Percentiles rank a stretch among this genome's conserved stretches.
Evolutionary conservation across 2,329 filamentous ascomycete species (phyloP).

Genomic region (Trichoderma harzianum): DNA sequence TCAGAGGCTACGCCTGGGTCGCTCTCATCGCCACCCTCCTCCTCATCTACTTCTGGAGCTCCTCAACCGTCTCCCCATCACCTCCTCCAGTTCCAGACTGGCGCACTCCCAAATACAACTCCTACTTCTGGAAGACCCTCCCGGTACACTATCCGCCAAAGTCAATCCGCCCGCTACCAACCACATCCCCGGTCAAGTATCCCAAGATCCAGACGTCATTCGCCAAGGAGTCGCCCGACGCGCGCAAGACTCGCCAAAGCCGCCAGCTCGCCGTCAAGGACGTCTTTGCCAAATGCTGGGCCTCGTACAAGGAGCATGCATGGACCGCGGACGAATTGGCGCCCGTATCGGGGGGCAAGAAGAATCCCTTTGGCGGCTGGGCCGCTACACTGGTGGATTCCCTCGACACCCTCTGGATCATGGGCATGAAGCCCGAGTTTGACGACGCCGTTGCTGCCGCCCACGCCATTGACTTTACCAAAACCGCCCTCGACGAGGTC

Average conservation of each 20-base stretch:
- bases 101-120: slow-evolving; percentile 25
- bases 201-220: slow-evolving; percentile 36
- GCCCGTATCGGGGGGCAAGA: slow-evolving; percentile 46
- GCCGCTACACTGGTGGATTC: slow-evolving; percentile 58
- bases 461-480: slow-evolving; percentile 48
- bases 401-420: slow-evolving; percentile 61
- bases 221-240: slow-evolving; percentile 22
- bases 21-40: slow-evolving; percentile 4
- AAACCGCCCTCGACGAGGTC: slow-evolving; percentile 40
- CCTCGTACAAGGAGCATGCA: slow-evolving; percentile 49
- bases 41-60: slow-evolving; percentile 13
- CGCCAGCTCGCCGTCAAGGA: slow-evolving; percentile 40
- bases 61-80: neutral
- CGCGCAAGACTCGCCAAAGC: slow-evolving; percentile 16
- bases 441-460: slow-evolving; percentile 49
- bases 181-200: slow-evolving; percentile 26
- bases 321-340: slow-evolving; percentile 52
- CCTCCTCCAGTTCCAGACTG: slow-evolving; percentile 6
- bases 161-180: slow-evolving; percentile 32
- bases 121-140: slow-evolving; percentile 30
- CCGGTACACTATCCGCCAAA: slow-evolving; percentile 28
- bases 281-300: slow-evolving; percentile 45
- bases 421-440: slow-evolving; percentile 57
- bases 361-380: slow-evolving; percentile 52
- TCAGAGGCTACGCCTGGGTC: slow-evolving; percentile 12